Percentiles rank a stretch among this genome's conserved stretches.
Conservation (phyloP, 257 asterid species). For the Solanum rostratum region DNA sequence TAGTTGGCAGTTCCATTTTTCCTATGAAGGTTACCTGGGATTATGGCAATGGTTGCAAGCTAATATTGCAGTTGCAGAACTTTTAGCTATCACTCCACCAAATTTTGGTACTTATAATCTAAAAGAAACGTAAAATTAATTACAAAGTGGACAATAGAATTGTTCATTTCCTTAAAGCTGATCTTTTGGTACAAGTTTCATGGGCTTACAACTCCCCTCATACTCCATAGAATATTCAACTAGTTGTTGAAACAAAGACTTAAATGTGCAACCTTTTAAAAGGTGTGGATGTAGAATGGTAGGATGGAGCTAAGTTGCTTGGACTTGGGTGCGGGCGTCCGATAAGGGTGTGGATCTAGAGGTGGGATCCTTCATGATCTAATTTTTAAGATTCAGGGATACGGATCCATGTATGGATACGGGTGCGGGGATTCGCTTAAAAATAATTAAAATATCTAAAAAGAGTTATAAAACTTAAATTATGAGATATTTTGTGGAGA, state of each 20-base stretch:
- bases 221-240: neutral
- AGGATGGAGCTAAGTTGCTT: too few species aligned
- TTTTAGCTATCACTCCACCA: neutral
- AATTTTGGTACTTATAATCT: neutral
- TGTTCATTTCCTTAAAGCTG: neutral
- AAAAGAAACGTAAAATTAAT: neutral
- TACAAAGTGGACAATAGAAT: neutral
- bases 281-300: neutral
- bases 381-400: too few species aligned
- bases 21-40: neutral
- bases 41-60: neutral
- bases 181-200: neutral
- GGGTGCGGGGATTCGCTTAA: too few species aligned
- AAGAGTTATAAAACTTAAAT: too few species aligned
- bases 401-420: too few species aligned
- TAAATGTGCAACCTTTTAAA: neutral
- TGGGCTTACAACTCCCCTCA: neutral
- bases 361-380: too few species aligned
- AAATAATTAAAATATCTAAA: too few species aligned
- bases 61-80: neutral
- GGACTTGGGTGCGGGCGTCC: too few species aligned
- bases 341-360: too few species aligned
- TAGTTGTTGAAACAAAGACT: neutral
- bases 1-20: neutral
- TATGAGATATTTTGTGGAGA: too few species aligned